phyloP scores from a whole-genome alignment of 768 basidiomycete species.

The Boletus vinaceobasis region DNA sequence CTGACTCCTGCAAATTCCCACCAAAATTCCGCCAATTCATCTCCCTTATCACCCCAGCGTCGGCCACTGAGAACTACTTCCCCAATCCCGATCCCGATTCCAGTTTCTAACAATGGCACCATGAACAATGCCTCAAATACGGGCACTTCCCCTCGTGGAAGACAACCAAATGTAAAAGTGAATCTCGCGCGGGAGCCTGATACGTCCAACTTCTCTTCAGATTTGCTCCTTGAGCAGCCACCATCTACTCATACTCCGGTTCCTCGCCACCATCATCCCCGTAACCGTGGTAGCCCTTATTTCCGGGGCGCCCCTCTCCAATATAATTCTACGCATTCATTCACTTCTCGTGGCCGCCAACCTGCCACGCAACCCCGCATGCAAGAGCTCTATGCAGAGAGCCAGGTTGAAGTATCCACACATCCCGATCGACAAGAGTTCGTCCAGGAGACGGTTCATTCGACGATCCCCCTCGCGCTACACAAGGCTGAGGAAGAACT shows the following conservation, averaged over 20 bases:
- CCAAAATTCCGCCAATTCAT: slow-evolving; percentile 36
- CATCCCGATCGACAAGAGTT: slow-evolving; percentile 38
- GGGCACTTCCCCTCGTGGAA: slow-evolving; percentile 34
- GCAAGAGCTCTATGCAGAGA: slow-evolving; percentile 44
- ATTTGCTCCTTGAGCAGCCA: slow-evolving; percentile 39
- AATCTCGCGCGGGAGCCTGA: slow-evolving; percentile 25
- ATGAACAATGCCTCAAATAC: slow-evolving; percentile 35
- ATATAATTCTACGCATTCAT: slow-evolving; percentile 45
- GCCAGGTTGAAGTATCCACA: slow-evolving; percentile 30
- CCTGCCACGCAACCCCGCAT: slow-evolving; percentile 37
- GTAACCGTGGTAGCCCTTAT: slow-evolving; percentile 32
- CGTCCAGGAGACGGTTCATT: slow-evolving; percentile 56
- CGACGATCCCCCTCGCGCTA: slow-evolving; percentile 58
- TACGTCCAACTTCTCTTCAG: slow-evolving; percentile 35
- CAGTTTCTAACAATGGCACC: slow-evolving; percentile 36
- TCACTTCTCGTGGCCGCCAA: slow-evolving; percentile 35
- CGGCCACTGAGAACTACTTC: slow-evolving; percentile 42
- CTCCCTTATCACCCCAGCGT: slow-evolving; percentile 41
- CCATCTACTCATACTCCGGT: slow-evolving; percentile 44
- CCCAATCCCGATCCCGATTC: slow-evolving; percentile 48
- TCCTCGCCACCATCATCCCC: slow-evolving; percentile 28
- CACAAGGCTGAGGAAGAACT: slow-evolving; percentile 33
- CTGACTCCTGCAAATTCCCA: slow-evolving; percentile 41
- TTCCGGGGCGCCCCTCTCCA: slow-evolving; percentile 35
- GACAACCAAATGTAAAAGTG: slow-evolving; percentile 30